These are phyloP conservation scores for Mucor saturninus DNA, from an alignment of 371 early-diverging fungal genomes.

Conservation along the genomic window DNA sequence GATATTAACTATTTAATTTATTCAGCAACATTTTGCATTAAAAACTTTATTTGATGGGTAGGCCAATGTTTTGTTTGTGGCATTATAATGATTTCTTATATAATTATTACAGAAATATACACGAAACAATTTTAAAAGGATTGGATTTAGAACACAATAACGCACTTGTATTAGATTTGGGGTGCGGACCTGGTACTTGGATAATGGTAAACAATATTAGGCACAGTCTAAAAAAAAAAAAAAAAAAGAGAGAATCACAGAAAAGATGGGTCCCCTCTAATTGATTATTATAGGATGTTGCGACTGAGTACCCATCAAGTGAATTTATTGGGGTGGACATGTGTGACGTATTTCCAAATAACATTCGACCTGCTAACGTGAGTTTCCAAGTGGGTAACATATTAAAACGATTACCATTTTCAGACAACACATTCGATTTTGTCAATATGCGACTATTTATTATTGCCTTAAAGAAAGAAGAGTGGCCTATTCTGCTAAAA, in stretches of 20 bases:
- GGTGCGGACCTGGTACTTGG: constrained; percentile 66
- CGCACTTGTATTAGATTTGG: constrained; percentile 47
- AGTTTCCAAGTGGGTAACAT: constrained; percentile 52
- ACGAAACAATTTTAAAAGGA: not conserved
- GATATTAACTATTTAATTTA: not conserved
- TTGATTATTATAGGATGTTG: constrained; percentile 45
- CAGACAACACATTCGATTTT: constrained; percentile 65
- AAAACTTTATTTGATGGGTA: constrained; percentile 36
- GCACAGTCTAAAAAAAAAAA: too few relatives aligned
- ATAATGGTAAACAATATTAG: constrained; percentile 36
- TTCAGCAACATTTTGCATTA: constrained; percentile 41
- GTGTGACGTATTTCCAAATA: constrained; percentile 56
- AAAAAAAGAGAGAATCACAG: not conserved
- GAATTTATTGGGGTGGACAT: constrained; percentile 63
- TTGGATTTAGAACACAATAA: constrained; percentile 9
- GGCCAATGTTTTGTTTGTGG: not conserved
- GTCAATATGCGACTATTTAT: constrained; percentile 61
- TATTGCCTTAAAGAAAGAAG: constrained; percentile 49
- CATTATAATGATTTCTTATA: not conserved
- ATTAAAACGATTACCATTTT: constrained; percentile 56
- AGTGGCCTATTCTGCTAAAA: constrained; percentile 53
- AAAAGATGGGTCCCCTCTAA: not conserved
- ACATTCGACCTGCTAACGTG: constrained; percentile 52
- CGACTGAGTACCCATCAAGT: constrained; percentile 59
- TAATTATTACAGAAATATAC: constrained; percentile 20